Evolutionary conservation across 148 eudicot genomes (phyloP), one percentile per base, ranked within the genome.

Genomic region (Camellia sinensis): DNA sequence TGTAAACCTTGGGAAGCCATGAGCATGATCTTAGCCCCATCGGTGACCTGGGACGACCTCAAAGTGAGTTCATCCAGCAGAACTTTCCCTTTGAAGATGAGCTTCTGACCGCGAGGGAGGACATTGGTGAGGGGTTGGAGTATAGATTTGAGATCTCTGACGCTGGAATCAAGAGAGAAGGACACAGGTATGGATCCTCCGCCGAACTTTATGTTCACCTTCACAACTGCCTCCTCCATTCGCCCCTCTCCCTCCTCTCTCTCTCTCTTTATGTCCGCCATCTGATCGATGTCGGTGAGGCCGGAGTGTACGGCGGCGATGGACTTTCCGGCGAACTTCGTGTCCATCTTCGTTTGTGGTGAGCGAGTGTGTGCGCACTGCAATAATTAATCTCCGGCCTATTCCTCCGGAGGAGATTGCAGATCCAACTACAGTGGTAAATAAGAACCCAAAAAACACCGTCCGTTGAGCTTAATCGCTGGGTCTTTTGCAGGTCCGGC

Each of bases 81-180:
- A 83, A 93, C 56, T 80, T 82, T 88, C 21, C 98, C 98, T 94
- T 92, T 92, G 82, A 81, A 87, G 65, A 96, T 93, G 85, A 96
- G 95, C 75, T 93, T 94, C 56, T 96, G 99, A 68, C 98, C 99
- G n/a, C 98, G 95, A 77, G 95, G 94, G 80, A 96, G 99, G 82
- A 93, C 93, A 75, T 96, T 88, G 74, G 99, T 96, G 81, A 87
- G 84, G 71, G 90, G 81, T 74, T 91, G 97, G 22, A 96, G 91
- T n/a, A 83, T 70, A 40, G 80, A 78, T 83, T 96, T 96, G 66
- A 96, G 92, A 67, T 96, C 80, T 71, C 81, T 78, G 67, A 96
- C 78, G 78, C 90, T 87, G 69, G 92, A 83, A 4, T 85, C 79
- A 1, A 45, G 48, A 0, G 86, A 66, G 50, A 89, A 78, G 45